phyloP scores from a whole-genome alignment of 257 asterid species.

The Penstemon eatonii region DNA sequence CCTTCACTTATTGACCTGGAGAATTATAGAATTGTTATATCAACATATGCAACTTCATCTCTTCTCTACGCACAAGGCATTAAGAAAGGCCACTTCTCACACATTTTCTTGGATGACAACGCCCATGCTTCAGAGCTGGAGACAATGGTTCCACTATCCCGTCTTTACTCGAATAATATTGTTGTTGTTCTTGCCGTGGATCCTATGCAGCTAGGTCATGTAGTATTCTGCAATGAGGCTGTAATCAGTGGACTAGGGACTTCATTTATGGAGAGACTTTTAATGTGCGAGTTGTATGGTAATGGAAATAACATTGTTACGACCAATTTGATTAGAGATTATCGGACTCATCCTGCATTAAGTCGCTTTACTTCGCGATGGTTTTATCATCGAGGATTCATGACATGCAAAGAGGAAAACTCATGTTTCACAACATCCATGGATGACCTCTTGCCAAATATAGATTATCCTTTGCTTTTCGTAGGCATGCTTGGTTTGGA shows the following conservation, averaged over 20 bases:
- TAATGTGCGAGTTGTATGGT: constrained; percentile 44
- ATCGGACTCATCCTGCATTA: constrained; percentile 75
- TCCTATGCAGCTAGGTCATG: constrained; percentile 93
- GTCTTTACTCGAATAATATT: constrained; percentile 43
- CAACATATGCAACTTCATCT: too few relatives aligned
- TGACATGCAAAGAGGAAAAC: constrained; percentile 59
- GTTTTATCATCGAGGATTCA: constrained; percentile 69
- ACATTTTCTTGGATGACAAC: constrained; percentile 82
- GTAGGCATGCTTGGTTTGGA: constrained; percentile 87
- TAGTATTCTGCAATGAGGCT: constrained; percentile 62
- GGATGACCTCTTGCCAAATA: constrained; percentile 60
- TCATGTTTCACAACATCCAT: constrained; percentile 24
- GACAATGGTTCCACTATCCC: constrained; percentile 81
- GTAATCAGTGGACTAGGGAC: constrained; percentile 70
- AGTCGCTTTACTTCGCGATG: constrained; percentile 67
- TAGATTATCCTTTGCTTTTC: constrained; percentile 75
- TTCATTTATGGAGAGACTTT: constrained; percentile 81
- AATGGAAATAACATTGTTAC: constrained; percentile 45
- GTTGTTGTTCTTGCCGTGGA: constrained; percentile 89
- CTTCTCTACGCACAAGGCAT: too few relatives aligned
- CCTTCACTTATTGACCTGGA: constrained; percentile 53
- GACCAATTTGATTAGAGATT: constrained; percentile 66
- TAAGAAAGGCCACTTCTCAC: too few relatives aligned
- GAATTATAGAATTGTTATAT: constrained; percentile 56
- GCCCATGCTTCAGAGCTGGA: constrained; percentile 99